Evolutionary conservation across 2,329 filamentous ascomycete species (phyloP).

Genomic region (Colletotrichum navitas): DNA sequence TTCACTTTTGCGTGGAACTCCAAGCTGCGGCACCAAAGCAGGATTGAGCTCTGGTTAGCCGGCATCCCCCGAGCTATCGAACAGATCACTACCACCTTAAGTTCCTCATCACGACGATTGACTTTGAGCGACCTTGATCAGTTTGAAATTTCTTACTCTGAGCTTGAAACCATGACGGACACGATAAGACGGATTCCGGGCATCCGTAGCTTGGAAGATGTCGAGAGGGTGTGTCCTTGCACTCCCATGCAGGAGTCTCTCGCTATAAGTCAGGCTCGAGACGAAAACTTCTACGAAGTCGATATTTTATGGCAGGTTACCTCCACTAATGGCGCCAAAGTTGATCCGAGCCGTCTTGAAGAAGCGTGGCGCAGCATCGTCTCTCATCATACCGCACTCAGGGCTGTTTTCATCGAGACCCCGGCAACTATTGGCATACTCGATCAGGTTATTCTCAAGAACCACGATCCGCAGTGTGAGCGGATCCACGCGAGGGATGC

Average conservation of each 20-base stretch:
- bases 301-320: constrained; percentile 43
- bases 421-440: constrained; percentile 41
- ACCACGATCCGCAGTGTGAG: neutral
- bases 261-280: constrained; percentile 50
- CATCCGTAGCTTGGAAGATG: constrained; percentile 17
- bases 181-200: neutral
- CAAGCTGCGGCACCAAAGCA: neutral
- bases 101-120: neutral
- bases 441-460: constrained; percentile 50
- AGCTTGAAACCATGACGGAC: neutral
- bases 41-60: neutral
- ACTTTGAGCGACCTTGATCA: neutral
- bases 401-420: constrained; percentile 52
- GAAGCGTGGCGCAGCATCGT: constrained; percentile 47
- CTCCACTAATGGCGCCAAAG: neutral
- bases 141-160: neutral
- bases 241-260: constrained; percentile 55
- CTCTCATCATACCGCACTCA: constrained; percentile 48
- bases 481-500: neutral
- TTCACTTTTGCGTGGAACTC: neutral
- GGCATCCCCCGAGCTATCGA: neutral
- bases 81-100: neutral
- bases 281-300: constrained; percentile 46
- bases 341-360: constrained; percentile 39
- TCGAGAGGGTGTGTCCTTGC: constrained; percentile 55